phyloP scores from a whole-genome alignment of 306 rosid species.

The Quercus engelmannii region DNA sequence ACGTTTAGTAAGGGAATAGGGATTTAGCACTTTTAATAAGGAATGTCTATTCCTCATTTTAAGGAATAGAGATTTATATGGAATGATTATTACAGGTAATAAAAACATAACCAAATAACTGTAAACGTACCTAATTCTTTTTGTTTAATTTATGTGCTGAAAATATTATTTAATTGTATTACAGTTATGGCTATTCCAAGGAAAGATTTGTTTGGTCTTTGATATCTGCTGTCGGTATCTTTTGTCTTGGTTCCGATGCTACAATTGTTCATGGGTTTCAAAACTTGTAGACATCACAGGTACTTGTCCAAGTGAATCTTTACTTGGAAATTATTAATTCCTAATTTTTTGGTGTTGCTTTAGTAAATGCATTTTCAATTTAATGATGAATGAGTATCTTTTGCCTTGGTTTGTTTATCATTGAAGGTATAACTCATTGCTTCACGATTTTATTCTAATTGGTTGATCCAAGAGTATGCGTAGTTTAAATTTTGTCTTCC shows the following conservation, averaged over 20 bases:
- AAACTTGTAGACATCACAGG: slow-evolving; percentile 92
- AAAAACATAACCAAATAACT: too few relatives aligned
- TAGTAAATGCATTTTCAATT: slow-evolving; percentile 11
- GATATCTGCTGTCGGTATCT: slow-evolving; percentile 97
- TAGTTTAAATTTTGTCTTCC: slow-evolving; percentile 10
- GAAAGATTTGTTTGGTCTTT: slow-evolving; percentile 99
- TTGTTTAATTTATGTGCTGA: not conserved
- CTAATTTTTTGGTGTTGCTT: not conserved
- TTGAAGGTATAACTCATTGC: slow-evolving; percentile 65
- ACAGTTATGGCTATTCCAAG: slow-evolving; percentile 96
- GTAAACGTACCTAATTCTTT: too few relatives aligned
- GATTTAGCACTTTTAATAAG: too few relatives aligned
- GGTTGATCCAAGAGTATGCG: not conserved
- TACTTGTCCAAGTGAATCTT: slow-evolving; percentile 28
- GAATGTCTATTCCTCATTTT: too few relatives aligned
- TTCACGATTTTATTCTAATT: slow-evolving; percentile 3
- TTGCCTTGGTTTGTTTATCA: slow-evolving; percentile 88
- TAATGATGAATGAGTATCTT: slow-evolving; percentile 24
- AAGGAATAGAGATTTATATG: too few relatives aligned
- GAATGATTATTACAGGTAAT: too few relatives aligned
- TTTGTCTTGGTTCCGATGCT: slow-evolving; percentile 98
- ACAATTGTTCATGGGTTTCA: slow-evolving; percentile 92
- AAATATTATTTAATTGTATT: slow-evolving; percentile 24
- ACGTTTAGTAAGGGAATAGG: too few relatives aligned
- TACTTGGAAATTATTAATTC: slow-evolving; percentile 2